Evolutionary conservation across 2,329 filamentous ascomycete genomes (phyloP), one percentile per base, ranked within the genome.

Genomic region (Knoxdaviesia proteae): DNA sequence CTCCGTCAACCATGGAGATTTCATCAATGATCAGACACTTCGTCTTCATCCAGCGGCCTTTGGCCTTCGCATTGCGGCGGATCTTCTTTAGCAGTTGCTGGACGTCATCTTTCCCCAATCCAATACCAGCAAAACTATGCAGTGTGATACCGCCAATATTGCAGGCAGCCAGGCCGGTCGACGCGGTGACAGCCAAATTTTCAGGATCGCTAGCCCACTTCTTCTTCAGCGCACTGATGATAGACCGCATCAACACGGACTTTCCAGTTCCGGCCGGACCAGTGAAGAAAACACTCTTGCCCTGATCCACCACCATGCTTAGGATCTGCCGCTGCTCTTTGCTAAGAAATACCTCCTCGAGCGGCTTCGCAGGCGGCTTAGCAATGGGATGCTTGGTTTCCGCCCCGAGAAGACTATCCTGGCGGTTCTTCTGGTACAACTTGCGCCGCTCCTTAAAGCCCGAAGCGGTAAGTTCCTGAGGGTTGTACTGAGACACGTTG

Each of bases 1-100:
- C 87, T 1, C 84, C 90, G 52, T 98, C 90, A 5, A 98, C 87
- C 92, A 98, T 98, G 8, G 90, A 96, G 4, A 98, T 78, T 56
- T 98, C 90, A 58, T 98, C 90, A 51, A 98, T 74, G 50, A 98
- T 70, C 30, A 98, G 69, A 8, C 84, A 75, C 54, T 87, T 93
- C 0, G 86, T 93, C 44, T 77, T 74, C 49, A 92, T 62, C 92
- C 92, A 98, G 36, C 88, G 74, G 48, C 76, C 80, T 55, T 82
- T 88, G 29, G 86, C 84, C 56, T 94, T 96, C 11, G 72, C 68
- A 50, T 96, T 94, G 45, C 77, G 74, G 51, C 82, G 80, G 51
- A 98, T 84, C 67, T 94, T 98, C 58, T 83, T 90, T 41, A 94
- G 73, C 30, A 98, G 67, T 33, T 80, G 74, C 10, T 75, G 70